These are phyloP conservation scores for Venturia effusa DNA, from an alignment of 2,329 filamentous ascomycete genomes.

Conservation along the genomic window DNA sequence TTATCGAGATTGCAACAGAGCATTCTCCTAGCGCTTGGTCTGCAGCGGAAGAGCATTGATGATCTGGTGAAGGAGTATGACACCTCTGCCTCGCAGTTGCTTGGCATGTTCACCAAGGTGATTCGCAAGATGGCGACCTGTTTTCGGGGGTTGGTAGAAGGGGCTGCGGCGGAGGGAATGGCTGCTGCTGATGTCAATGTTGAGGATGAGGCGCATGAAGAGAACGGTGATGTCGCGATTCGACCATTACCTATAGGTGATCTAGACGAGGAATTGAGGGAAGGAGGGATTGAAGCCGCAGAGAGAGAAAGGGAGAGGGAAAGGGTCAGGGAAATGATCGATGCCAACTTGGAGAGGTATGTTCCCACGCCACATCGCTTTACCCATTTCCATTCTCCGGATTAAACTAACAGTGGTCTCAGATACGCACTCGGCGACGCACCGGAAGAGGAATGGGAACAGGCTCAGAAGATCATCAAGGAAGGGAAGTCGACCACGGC, in stretches of 20 bases:
- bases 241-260: conserved; percentile 61
- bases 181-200: conserved; percentile 32
- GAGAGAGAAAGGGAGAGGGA: conserved; percentile 59
- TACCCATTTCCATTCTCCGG: background rate
- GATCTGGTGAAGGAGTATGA: conserved; percentile 67
- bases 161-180: conserved; percentile 44
- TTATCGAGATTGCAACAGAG: conserved; percentile 76
- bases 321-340: conserved; percentile 79
- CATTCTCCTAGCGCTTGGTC: conserved; percentile 78
- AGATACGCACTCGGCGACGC: conserved; percentile 38
- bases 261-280: conserved; percentile 72
- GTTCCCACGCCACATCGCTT: conserved; percentile 22
- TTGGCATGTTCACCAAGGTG: conserved; percentile 97
- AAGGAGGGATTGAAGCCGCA: conserved; percentile 73
- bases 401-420: background rate
- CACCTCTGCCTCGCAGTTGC: conserved; percentile 63
- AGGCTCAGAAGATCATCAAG: conserved; percentile 62
- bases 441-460: conserved; percentile 39
- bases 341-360: conserved; percentile 82
- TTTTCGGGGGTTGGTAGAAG: conserved; percentile 65
- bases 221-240: conserved; percentile 48
- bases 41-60: conserved; percentile 83
- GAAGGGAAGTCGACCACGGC: conserved; percentile 55
- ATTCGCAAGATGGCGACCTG: conserved; percentile 74
- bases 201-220: conserved; percentile 45